Conservation (phyloP, 2,329 filamentous ascomycete genomes). For the Conoideocrella luteorostrata region DNA sequence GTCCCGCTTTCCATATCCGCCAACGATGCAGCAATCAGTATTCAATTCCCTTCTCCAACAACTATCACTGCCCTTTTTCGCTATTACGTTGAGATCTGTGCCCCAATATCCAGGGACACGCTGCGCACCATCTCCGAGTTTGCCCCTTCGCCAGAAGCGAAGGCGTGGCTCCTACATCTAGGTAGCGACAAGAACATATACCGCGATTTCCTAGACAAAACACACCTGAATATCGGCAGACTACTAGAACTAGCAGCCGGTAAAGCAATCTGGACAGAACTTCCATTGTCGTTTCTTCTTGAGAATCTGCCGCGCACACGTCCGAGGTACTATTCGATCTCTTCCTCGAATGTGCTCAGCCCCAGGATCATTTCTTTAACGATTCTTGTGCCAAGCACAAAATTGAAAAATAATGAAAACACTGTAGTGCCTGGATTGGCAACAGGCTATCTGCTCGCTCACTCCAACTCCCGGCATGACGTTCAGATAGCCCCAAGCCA, state of each 20-base stretch:
- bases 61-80: constrained; percentile 32
- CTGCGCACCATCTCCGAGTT: constrained; percentile 32
- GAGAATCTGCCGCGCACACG: constrained; percentile 44
- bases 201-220: constrained; percentile 13
- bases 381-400: too few relatives aligned
- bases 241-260: constrained; percentile 14
- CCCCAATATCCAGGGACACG: constrained; percentile 34
- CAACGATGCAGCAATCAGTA: constrained; percentile 15
- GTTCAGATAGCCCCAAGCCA: too few relatives aligned
- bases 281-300: constrained; percentile 45
- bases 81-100: constrained; percentile 39
- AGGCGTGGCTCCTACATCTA: too few relatives aligned
- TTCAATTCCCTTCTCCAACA: constrained; percentile 30
- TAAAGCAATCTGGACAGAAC: constrained; percentile 14
- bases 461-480: too few relatives aligned
- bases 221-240: constrained; percentile 20
- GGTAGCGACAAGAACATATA: constrained; percentile 21
- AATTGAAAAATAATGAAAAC: too few relatives aligned
- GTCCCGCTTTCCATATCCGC: constrained; percentile 18
- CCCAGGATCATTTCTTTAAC: too few relatives aligned
- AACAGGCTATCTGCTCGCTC: too few relatives aligned
- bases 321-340: constrained; percentile 56
- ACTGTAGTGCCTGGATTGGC: too few relatives aligned
- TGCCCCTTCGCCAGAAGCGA: constrained; percentile 43
- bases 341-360: too few relatives aligned